phyloP scores from a whole-genome alignment of 1,284 basidiomycete species.

The Papiliotrema fonsecae region DNA sequence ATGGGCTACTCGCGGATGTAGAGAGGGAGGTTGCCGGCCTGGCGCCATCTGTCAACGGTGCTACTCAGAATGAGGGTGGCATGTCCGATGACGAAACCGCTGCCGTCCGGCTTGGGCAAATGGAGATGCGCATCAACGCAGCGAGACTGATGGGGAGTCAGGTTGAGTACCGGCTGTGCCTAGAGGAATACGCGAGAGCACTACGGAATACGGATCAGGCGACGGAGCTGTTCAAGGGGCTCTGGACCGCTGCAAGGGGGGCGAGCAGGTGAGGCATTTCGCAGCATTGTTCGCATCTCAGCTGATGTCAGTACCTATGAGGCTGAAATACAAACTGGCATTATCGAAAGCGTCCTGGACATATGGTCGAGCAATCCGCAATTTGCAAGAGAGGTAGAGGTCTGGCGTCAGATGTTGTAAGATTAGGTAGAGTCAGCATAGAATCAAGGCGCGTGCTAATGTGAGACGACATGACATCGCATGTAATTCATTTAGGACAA shows the following conservation, averaged over 20 bases:
- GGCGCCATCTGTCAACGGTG: conserved; percentile 4
- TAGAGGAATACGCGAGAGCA: conserved; percentile 71
- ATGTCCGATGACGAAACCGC: neutral
- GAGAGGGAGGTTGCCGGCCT: conserved; percentile 23
- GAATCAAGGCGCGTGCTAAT: too few species aligned
- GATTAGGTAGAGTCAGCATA: too few species aligned
- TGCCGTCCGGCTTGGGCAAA: neutral
- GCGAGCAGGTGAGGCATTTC: too few species aligned
- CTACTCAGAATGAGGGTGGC: neutral
- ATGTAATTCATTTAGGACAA: too few species aligned
- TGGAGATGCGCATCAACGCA: conserved; percentile 62
- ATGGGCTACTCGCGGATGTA: conserved; percentile 23
- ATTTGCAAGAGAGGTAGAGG: too few species aligned
- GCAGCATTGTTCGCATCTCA: too few species aligned
- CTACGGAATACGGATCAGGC: conserved; percentile 76
- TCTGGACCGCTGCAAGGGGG: conserved; percentile 53
- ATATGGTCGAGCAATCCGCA: too few species aligned
- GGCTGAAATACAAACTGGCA: too few species aligned
- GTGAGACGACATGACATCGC: too few species aligned
- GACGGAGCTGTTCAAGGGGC: conserved; percentile 78
- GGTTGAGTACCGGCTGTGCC: conserved; percentile 70
- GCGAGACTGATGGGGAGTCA: conserved; percentile 72
- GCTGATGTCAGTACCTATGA: too few species aligned
- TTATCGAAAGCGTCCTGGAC: too few species aligned
- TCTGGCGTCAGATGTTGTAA: too few species aligned